These are phyloP conservation scores for Zoysia japonica DNA, from an alignment of 176 grass and related monocot genomes.

Conservation along the genomic window DNA sequence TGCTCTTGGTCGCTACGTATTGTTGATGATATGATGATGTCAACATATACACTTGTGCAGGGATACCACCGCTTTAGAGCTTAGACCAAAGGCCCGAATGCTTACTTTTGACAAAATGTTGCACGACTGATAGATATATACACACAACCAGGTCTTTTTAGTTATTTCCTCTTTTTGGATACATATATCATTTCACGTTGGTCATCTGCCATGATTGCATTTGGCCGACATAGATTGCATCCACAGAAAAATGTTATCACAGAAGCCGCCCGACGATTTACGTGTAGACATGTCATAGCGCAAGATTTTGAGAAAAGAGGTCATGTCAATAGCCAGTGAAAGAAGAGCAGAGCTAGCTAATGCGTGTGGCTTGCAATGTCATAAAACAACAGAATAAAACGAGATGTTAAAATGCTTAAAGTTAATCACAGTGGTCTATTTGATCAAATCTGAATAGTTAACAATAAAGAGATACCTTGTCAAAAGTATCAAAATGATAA, in stretches of 20 bases:
- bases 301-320: background rate
- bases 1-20: slow-evolving; percentile 11
- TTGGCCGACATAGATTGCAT: slow-evolving; percentile 41
- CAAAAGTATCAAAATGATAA: too few relatives aligned
- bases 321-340: background rate
- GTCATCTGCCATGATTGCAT: slow-evolving; percentile 31
- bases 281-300: background rate
- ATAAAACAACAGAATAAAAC: background rate
- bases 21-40: slow-evolving; percentile 32
- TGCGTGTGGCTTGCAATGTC: background rate
- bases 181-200: slow-evolving; percentile 1
- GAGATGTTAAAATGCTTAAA: too few relatives aligned
- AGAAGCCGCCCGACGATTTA: slow-evolving; percentile 5
- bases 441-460: too few relatives aligned
- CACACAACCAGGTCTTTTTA: background rate
- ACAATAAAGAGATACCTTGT: too few relatives aligned
- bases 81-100: slow-evolving; percentile 16
- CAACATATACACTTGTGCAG: slow-evolving; percentile 13
- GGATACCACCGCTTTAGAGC: slow-evolving; percentile 17
- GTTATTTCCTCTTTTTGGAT: background rate
- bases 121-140: slow-evolving; percentile 2
- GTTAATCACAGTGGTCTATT: too few relatives aligned
- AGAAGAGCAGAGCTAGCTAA: slow-evolving; percentile 1
- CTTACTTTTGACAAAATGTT: slow-evolving; percentile 28
- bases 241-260: background rate